Base-by-base conservation (phyloP, 176 grass and related monocot species). In the Paspalum notatum region DNA sequence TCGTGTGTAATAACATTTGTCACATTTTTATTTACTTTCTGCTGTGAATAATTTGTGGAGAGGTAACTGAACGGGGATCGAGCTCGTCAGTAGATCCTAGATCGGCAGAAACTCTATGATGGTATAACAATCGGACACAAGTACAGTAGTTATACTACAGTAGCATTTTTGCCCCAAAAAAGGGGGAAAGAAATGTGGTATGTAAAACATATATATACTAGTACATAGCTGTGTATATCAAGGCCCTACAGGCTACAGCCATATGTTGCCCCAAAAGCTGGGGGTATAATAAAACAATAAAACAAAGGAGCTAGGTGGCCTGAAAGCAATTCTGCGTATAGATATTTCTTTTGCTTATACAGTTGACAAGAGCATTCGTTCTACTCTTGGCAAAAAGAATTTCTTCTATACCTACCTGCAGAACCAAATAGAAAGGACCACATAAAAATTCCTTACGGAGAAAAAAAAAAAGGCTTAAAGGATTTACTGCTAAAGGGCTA, bases 331-430 rank as follows among this genome's bases (percentile, higher is more conserved):
- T 79, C 57, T 25, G 52, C 37, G 45, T 55, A 72, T 85, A 71
- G 60, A 58, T 78, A 43, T 58, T 76, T 77, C 50, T n/a, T 81
- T 85, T 89, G 15, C 49, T 72, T 77, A 66, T 70, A 77, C 66
- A 47, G 73, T 90, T 60, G 82, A 86, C 72, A 82, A 21, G 21
- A 60, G 57, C 1, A 45, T 50, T 52, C 85, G 41, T 72, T 90
- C 75, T 72, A 77, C 61, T 67, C 66, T 7, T 3, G 21, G 66
- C 66, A 78, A 90, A 90, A 85, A 73, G 12, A 52, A 61, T 77
- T 16, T 82, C 83, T 85, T 85, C 72, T 85, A 85, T 85, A 85
- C 27, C 88, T 82, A 90, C 88, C 88, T 90, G 83, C 83, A 86
- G 10, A 61, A 73, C 27, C 18, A 74, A 90, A 85, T 57, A 32